Evolutionary conservation across 352 stramenopile genomes (phyloP).

Genomic region (Globisporangium cylindrosporum): DNA sequence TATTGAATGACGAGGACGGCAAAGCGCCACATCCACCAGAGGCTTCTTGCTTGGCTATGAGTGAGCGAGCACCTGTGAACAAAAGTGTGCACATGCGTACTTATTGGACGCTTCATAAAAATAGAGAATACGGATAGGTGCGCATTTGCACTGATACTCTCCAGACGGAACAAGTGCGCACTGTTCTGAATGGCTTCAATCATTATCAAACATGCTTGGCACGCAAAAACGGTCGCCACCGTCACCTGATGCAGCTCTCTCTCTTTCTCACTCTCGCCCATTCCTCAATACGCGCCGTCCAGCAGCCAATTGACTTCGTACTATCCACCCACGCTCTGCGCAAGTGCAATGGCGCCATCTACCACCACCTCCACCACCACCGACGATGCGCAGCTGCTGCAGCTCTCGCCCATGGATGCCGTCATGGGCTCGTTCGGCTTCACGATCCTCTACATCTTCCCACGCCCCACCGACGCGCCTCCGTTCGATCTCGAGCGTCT

Average conservation of each 20-base stretch:
- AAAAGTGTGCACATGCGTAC: too few relatives aligned
- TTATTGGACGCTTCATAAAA: too few relatives aligned
- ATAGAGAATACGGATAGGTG: too few relatives aligned
- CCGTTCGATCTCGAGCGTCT: slow-evolving; percentile 42
- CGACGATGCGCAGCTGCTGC: slow-evolving; percentile 2
- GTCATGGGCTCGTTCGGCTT: slow-evolving; percentile 44
- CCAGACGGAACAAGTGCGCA: neutral
- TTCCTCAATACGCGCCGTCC: neutral
- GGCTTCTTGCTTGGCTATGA: too few relatives aligned
- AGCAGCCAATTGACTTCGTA: neutral
- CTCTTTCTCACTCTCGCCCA: neutral
- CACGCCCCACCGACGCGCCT: slow-evolving; percentile 13
- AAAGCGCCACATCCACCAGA: too few relatives aligned
- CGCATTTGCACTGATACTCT: too few relatives aligned
- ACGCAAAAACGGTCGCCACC: neutral
- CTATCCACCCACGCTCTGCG: neutral
- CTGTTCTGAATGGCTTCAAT: neutral
- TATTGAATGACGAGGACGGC: too few relatives aligned
- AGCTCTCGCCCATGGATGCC: slow-evolving; percentile 49
- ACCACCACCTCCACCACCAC: neutral
- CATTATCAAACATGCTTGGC: neutral
- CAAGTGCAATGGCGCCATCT: neutral
- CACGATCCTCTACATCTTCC: slow-evolving; percentile 57
- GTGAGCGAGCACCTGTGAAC: too few relatives aligned
- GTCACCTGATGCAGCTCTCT: neutral